These are phyloP conservation scores for Tolypocladium tundrense DNA, from an alignment of 2,329 filamentous ascomycete species.

Conservation along the genomic window DNA sequence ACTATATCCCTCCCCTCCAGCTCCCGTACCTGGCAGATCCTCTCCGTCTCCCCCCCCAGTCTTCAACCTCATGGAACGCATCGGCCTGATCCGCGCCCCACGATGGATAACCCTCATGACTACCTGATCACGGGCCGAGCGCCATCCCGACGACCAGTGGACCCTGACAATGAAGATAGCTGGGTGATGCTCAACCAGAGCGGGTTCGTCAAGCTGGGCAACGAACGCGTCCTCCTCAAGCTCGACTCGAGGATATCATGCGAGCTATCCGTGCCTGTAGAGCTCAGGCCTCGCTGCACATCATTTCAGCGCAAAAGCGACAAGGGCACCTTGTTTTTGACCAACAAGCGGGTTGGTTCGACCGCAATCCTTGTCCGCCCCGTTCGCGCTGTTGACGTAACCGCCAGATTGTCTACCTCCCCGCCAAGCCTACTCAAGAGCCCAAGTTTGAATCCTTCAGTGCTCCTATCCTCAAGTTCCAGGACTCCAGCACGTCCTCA, in stretches of 20 bases:
- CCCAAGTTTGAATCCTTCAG: constrained; percentile 72
- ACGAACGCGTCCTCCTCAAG: constrained; percentile 72
- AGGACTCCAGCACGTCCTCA: constrained; percentile 69
- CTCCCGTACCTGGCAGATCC: constrained; percentile 6
- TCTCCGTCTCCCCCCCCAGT: constrained; percentile 5
- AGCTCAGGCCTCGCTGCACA: constrained; percentile 48
- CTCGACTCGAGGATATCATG: constrained; percentile 72
- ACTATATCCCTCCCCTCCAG: background rate
- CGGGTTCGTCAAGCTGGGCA: constrained; percentile 74
- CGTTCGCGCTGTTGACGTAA: background rate
- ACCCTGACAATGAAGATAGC: constrained; percentile 47
- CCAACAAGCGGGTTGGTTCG: constrained; percentile 65
- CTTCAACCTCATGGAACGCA: constrained; percentile 17
- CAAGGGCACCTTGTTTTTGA: constrained; percentile 68
- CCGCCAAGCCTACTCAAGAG: constrained; percentile 53
- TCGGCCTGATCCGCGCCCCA: constrained; percentile 20
- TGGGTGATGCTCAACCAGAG: constrained; percentile 88
- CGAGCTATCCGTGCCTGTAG: constrained; percentile 60
- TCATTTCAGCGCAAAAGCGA: constrained; percentile 63
- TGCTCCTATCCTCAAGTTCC: constrained; percentile 74
- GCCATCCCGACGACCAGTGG: constrained; percentile 21
- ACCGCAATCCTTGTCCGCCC: background rate
- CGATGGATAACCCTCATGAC: constrained; percentile 31
- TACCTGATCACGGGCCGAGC: constrained; percentile 27
- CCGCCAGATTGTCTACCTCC: constrained; percentile 76